Evolutionary conservation across 2,329 filamentous ascomycete species (phyloP), one percentile per base, ranked within the genome.

Genomic region (Gremmenia infestans): DNA sequence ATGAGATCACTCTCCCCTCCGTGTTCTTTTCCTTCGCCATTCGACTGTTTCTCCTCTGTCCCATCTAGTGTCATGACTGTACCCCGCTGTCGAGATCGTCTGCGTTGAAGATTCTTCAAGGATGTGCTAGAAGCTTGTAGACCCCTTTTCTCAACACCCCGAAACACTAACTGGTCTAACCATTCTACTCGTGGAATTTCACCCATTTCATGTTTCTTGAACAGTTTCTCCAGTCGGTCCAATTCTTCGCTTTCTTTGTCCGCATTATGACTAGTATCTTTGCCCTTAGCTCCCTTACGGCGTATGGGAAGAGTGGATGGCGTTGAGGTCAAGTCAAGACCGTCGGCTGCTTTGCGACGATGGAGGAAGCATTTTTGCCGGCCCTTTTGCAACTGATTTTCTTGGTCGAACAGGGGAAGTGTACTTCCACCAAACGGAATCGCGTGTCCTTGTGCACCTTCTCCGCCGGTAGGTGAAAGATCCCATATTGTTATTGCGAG

Each of bases 131-230:
- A 84, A 11, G 83, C 82, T 65, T 85, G 79, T 2, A 84, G 70
- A 22, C 86, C 83, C 56, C 85, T 80, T 73, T 89, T 94, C 74
- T 96, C 93, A 57, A 96, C 86, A 51, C 88, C 88, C 42, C 93
- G 86, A 70, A 96, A 99, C 2, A 97, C 92, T 65, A 97, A 81
- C 67, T 94, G 89, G 71, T 99, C 94, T 45, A 99, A 81, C 95
- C 94, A 99, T 66, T 95, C 90, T 48, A 96, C 88, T 15, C 91
- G 84, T 0, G 90, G 86, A 25, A 99, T 93, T 70, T 99, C 94
- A 17, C 91, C 92, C 88, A 97, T 95, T 70, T 99, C 95, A 68
- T 97, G 94, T 73, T 96, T 96, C 74, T 99, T 99, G 70, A 99
- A 88, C 22, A 97, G 73, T 53, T 85, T 87, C 68, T 97, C 92